Conservation (phyloP, 345 rosid species). For the Pelargonium nanum region DNA sequence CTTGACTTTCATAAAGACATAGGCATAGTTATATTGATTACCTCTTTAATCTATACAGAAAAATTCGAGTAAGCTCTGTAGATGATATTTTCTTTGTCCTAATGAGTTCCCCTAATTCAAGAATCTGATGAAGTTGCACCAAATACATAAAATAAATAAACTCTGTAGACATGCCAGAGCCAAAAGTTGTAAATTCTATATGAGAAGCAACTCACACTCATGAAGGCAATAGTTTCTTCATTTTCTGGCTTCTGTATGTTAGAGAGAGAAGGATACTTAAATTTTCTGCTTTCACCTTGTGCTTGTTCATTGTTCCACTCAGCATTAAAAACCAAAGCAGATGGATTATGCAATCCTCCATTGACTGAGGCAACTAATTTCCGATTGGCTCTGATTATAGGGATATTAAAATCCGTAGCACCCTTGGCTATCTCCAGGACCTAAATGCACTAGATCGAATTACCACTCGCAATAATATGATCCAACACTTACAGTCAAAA, state of each 20-base stretch:
- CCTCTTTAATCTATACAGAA: constrained; percentile 59
- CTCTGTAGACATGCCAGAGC: not conserved
- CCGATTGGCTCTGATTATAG: constrained; percentile 48
- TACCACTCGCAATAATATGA: not conserved
- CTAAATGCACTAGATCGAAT: constrained; percentile 13
- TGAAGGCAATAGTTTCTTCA: constrained; percentile 72
- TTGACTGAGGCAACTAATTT: constrained; percentile 49
- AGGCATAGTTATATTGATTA: constrained; percentile 11
- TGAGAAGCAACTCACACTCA: constrained; percentile 41
- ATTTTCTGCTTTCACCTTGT: constrained; percentile 19
- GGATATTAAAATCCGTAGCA: constrained; percentile 50
- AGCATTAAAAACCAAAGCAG: constrained; percentile 54
- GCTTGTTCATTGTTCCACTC: constrained; percentile 35
- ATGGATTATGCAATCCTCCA: constrained; percentile 68
- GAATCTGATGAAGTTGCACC: constrained; percentile 32
- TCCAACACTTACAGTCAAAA: not conserved
- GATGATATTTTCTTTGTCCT: constrained; percentile 67
- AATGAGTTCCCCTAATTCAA: constrained; percentile 71
- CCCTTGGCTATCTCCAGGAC: constrained; percentile 45
- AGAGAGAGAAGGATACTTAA: constrained; percentile 30
- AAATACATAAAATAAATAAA: not conserved
- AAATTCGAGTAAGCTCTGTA: constrained; percentile 46
- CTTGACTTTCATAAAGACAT: not conserved
- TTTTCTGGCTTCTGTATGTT: constrained; percentile 31
- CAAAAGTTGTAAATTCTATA: not conserved